phyloP scores from a whole-genome alignment of 2,329 filamentous ascomycete genomes.

The Helicocarpus griseus region DNA sequence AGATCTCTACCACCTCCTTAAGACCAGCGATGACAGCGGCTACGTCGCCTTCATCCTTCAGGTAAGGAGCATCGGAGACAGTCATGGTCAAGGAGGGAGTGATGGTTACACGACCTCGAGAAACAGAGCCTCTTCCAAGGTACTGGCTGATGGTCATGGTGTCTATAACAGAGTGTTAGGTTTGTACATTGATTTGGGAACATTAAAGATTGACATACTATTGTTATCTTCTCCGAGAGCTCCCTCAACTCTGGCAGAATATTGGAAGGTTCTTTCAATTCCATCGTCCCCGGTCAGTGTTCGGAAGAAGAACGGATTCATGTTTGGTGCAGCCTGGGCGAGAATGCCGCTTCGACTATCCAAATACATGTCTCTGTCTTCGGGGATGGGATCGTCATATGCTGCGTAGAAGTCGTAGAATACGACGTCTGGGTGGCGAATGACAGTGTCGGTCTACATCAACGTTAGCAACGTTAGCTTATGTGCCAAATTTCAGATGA shows the following conservation, averaged over 20 bases:
- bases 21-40: conserved; percentile 54
- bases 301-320: conserved; percentile 2
- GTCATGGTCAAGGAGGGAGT: conserved; percentile 4
- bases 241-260: conserved; percentile 5
- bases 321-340: conserved; percentile 8
- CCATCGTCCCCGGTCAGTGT: conserved; percentile 4
- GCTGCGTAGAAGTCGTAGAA: conserved; percentile 60
- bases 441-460: conserved; percentile 44
- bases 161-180: conserved; percentile 20
- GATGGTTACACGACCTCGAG: background rate
- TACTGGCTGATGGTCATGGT: conserved; percentile 44
- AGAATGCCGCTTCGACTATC: conserved; percentile 16
- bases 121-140: conserved; percentile 2
- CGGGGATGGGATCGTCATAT: conserved; percentile 36
- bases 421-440: conserved; percentile 42
- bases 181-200: background rate
- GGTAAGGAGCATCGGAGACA: conserved; percentile 1
- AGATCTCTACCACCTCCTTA: conserved; percentile 48
- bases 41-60: conserved; percentile 2
- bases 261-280: conserved; percentile 6
- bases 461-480: no score
- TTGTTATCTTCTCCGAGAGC: background rate
- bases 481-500: no score
- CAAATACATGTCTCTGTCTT: conserved; percentile 33
- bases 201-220: background rate